phyloP scores from a whole-genome alignment of 139 green algal species.

The Marvania coccoides region DNA sequence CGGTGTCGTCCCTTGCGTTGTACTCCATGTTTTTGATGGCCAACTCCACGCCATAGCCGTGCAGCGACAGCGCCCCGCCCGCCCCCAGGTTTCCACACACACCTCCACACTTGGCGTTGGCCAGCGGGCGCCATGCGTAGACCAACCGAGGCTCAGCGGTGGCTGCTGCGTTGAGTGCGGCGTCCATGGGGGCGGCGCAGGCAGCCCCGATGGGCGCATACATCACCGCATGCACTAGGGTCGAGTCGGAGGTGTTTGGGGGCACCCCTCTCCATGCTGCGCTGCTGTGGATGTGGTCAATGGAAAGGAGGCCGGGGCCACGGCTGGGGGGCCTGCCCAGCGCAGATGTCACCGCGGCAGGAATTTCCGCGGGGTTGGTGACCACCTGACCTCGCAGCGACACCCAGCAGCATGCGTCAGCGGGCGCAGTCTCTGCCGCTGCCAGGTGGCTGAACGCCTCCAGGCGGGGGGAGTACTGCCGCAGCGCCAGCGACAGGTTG shows the following conservation, averaged over 20 bases:
- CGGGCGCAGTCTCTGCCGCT: neutral
- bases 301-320: constrained; percentile 25
- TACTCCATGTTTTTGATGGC: constrained; percentile 99
- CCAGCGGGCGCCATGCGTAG: constrained; percentile 56
- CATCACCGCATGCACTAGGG: constrained; percentile 31
- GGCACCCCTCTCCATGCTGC: neutral
- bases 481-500: constrained; percentile 37
- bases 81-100: constrained; percentile 24
- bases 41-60: constrained; percentile 88
- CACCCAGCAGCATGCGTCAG: constrained; percentile 40
- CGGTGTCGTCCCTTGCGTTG: constrained; percentile 82
- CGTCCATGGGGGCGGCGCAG: constrained; percentile 54
- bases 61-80: constrained; percentile 31
- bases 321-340: neutral
- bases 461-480: constrained; percentile 67
- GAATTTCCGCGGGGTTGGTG: constrained; percentile 1
- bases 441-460: constrained; percentile 54
- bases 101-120: constrained; percentile 10
- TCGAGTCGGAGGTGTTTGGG: neutral
- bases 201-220: constrained; percentile 50
- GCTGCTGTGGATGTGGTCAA: constrained; percentile 53
- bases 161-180: constrained; percentile 18
- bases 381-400: constrained; percentile 21
- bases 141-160: constrained; percentile 5
- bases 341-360: neutral